Evolutionary conservation across 495 filamentous ascomycete genomes (phyloP), one percentile per base, ranked within the genome.

Genomic region (Pyronema domesticum): DNA sequence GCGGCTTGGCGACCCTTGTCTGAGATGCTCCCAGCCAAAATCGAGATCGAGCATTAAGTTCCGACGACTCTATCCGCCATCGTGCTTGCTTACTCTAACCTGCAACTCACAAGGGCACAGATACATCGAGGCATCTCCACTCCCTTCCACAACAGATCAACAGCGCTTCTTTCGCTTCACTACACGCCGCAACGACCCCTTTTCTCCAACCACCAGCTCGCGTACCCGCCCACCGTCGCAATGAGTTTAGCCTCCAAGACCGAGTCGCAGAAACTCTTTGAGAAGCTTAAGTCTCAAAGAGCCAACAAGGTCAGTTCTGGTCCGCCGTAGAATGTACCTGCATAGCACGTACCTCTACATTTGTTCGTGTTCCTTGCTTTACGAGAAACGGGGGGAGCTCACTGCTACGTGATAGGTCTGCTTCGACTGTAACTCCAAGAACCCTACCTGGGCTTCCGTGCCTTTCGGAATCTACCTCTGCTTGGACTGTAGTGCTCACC

Each of bases 381-480:
- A 30, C 5, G 23, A 30, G 23, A 30, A 30, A 30, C 23, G 23
- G 23, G 23, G 23, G 23, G 23, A 30, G 45, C 45, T 47, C 45
- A 47, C 45, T 47, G 60, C 23, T 23, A 15, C 47, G 8, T 42
- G 6, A 42, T 61, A 94, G 89, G 74, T 94, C 72, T 98, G 91
- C 74, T 96, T 96, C 67, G 91, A 98, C 72, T 98, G 91, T 70
- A 81, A 83, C 61, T 80, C 83, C 50, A 96, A 96, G 69, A 95
- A 95, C 59, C 93, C 93, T 45, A 96, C 91, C 37, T 98, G 91
- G 91, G 88, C 89, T 3, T 96, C 89, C 14, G 89, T 96, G 14
- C 88, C 89, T 37, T 86, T 96, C 57, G 91, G 85, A 63, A 96
- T 98, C 68, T 98, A 95, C 71, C 79, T 98, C 42, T 98, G 91